Evolutionary conservation across 83 land plant genomes (phyloP), one percentile per base, ranked within the genome.

Genomic region (Picea abies): DNA sequence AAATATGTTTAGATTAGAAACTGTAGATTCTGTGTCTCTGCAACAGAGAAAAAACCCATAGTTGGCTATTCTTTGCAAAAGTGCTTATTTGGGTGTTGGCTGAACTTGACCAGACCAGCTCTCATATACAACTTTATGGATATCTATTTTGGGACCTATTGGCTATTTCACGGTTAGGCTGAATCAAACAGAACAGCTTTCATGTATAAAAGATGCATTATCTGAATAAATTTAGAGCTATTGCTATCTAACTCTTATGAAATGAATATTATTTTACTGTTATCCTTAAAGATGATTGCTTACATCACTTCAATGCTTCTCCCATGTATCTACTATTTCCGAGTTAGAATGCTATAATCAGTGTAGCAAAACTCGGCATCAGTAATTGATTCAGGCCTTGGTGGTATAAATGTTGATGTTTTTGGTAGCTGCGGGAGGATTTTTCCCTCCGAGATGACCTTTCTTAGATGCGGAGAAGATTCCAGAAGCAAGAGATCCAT

Each of bases 301-400:
- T 25, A 44, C 16, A 44, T 47, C 32, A 8, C 20, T 32, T 17
- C 20, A 49, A 49, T 47, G 29, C 26, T 75, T 44, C 4, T 75
- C 60, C 20, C 23, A 0, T 49, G 29, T 75, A 47, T 75, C 60
- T 75, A 47, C 12, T 75, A 75, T 12, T 75, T 75, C 60, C 29
- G n/a, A n/a, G 25, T 75, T 47, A 75, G 60, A 75, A 71, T 37
- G 22, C 76, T 71, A 37, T 47, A 41, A 70, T 39, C 76, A 41
- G 49, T 44, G 49, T 44, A 6, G 49, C 49, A 44, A 44, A 44
- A 44, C 49, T 44, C 49, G 8, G 8, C 49, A 44, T 44, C 49
- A 44, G 49, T 44, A 44, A 44, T 8, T 44, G 8, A 8, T 6
- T 44, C 8, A 44, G 49, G 49, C 49, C 49, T 44, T 44, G 49